phyloP scores from a whole-genome alignment of 2,329 filamentous ascomycete species.

The Fusarium metavorans region DNA sequence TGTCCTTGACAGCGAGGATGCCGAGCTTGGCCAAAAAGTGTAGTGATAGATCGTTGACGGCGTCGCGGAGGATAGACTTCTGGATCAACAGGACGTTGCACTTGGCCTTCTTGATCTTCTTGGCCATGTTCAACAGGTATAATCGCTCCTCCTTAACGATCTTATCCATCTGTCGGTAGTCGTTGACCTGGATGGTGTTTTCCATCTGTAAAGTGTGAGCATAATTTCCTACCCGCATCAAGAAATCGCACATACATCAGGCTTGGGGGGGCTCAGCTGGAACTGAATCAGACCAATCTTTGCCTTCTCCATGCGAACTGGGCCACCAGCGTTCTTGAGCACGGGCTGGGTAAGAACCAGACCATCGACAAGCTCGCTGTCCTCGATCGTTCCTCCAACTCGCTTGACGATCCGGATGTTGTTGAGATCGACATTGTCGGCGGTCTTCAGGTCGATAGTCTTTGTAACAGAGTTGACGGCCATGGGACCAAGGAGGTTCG shows the following conservation, averaged over 20 bases:
- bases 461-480: conserved; percentile 96
- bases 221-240: background rate
- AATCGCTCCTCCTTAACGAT: conserved; percentile 99
- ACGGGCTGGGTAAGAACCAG: conserved; percentile 92
- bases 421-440: conserved; percentile 95
- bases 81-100: conserved; percentile 99
- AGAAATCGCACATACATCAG: conserved; percentile 74
- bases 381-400: conserved; percentile 96
- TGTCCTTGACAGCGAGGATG: conserved; percentile 96
- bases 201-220: conserved; percentile 77
- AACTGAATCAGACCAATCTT: conserved; percentile 98
- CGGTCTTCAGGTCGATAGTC: conserved; percentile 94
- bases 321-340: conserved; percentile 92
- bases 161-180: conserved; percentile 99
- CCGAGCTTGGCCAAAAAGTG: conserved; percentile 98
- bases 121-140: conserved; percentile 98
- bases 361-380: conserved; percentile 96
- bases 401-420: conserved; percentile 99
- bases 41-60: conserved; percentile 95
- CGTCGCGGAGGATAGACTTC: conserved; percentile 97
- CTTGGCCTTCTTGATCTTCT: conserved; percentile 99
- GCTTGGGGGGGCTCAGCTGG: conserved; percentile 97
- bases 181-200: conserved; percentile 98
- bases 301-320: conserved; percentile 95
- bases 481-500: conserved; percentile 95